Conservation (phyloP, 1,284 basidiomycete genomes). For the Ustilago trichophora region DNA sequence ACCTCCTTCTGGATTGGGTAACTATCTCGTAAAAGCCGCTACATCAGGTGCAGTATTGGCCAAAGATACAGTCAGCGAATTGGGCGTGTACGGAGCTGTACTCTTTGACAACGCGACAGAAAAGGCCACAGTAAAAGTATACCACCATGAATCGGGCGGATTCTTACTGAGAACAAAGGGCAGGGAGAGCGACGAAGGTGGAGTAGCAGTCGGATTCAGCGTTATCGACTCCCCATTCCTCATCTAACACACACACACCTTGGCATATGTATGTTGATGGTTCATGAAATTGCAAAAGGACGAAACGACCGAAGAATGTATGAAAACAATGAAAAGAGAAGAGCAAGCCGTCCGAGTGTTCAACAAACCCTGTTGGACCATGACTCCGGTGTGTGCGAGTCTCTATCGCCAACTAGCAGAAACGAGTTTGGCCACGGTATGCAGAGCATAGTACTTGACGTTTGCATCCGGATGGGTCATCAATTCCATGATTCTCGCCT, state of each 20-base stretch:
- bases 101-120: constrained; percentile 73
- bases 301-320: neutral
- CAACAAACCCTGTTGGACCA: no score
- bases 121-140: constrained; percentile 66
- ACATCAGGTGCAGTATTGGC: constrained; percentile 59
- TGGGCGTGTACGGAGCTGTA: constrained; percentile 90
- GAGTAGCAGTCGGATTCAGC: constrained; percentile 89
- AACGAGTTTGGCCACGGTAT: constrained; percentile 57
- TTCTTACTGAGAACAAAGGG: constrained; percentile 92
- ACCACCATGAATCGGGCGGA: constrained; percentile 74
- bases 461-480: constrained; percentile 88
- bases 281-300: no score
- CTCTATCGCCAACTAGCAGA: constrained; percentile 58
- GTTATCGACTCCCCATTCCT: constrained; percentile 84
- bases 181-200: constrained; percentile 90
- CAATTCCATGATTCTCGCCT: constrained; percentile 90
- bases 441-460: constrained; percentile 87
- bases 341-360: neutral
- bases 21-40: constrained; percentile 76
- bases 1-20: constrained; percentile 76
- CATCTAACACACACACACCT: constrained; percentile 67
- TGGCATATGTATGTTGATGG: no score
- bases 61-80: constrained; percentile 83
- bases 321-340: neutral
- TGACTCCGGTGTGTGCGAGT: no score